phyloP scores from a whole-genome alignment of 768 basidiomycete genomes.

The Lactarius sp. region DNA sequence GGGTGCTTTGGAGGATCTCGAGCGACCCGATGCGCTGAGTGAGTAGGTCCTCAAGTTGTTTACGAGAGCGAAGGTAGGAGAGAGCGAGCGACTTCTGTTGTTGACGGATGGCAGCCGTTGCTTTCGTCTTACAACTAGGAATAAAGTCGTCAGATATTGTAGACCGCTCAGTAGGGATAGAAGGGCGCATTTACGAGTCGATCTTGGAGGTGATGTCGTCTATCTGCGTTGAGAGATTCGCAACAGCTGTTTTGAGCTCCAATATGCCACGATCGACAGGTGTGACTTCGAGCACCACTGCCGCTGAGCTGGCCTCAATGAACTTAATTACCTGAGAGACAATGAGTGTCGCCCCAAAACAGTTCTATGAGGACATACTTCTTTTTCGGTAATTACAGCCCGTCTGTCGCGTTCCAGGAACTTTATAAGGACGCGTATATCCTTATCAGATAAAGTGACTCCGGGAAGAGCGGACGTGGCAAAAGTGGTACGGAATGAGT shows the following conservation, averaged over 20 bases:
- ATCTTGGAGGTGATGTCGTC: slow-evolving; percentile 65
- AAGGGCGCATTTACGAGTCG: slow-evolving; percentile 49
- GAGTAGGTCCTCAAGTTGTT: slow-evolving; percentile 73
- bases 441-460: slow-evolving; percentile 50
- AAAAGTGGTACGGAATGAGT: slow-evolving; percentile 60
- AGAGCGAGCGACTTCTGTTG: slow-evolving; percentile 73
- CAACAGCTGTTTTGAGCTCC: slow-evolving; percentile 68
- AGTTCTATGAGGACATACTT: slow-evolving; percentile 41
- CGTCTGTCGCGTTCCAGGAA: slow-evolving; percentile 75
- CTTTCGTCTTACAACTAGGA: slow-evolving; percentile 60
- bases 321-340: slow-evolving; percentile 77
- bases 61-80: slow-evolving; percentile 73
- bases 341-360: background rate
- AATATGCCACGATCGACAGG: slow-evolving; percentile 80
- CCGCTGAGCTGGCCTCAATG: slow-evolving; percentile 39
- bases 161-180: background rate
- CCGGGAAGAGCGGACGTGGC: slow-evolving; percentile 38
- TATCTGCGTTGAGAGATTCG: slow-evolving; percentile 63
- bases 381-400: slow-evolving; percentile 57
- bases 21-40: slow-evolving; percentile 69
- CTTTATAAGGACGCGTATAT: slow-evolving; percentile 65
- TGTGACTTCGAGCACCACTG: slow-evolving; percentile 50
- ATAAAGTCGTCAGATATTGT: background rate
- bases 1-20: slow-evolving; percentile 67
- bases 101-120: slow-evolving; percentile 56